Percentiles rank a stretch among this genome's conserved stretches.
These are phyloP conservation scores for Wallacemonas sp. DNA, from an alignment of 208 protist species.

Conservation along the genomic window DNA sequence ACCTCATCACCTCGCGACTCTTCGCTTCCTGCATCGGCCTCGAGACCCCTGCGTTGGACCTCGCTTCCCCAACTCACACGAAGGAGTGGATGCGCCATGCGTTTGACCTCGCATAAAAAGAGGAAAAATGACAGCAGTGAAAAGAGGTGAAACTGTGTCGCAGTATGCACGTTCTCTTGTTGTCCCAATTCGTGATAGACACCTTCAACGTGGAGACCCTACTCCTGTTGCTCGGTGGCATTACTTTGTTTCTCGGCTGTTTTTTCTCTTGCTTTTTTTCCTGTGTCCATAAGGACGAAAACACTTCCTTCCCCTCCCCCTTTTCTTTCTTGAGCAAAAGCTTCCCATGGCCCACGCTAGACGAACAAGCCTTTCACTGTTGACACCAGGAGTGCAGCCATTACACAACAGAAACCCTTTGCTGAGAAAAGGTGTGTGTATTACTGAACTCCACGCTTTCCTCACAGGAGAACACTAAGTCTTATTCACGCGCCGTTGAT, in stretches of 20 bases:
- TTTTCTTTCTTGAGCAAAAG: neutral
- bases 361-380: too few species aligned
- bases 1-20: constrained; percentile 94
- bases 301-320: too few species aligned
- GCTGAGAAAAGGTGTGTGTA: too few species aligned
- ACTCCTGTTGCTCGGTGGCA: neutral
- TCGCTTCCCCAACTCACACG: constrained; percentile 43
- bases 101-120: constrained; percentile 23
- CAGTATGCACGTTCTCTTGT: neutral
- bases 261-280: neutral
- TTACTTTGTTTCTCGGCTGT: neutral
- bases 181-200: constrained; percentile 1
- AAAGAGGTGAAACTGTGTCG: too few species aligned
- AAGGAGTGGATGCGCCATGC: constrained; percentile 70
- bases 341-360: neutral
- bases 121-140: constrained; percentile 10
- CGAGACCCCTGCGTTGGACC: constrained; percentile 55
- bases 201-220: neutral
- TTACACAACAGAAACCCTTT: too few species aligned
- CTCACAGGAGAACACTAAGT: too few species aligned
- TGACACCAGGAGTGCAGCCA: too few species aligned
- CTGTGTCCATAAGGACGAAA: neutral
- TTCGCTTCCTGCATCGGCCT: constrained; percentile 75
- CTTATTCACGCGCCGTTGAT: neutral
- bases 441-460: too few species aligned